These are phyloP conservation scores for Conidiobolus coronatus DNA, from an alignment of 371 early-diverging fungal genomes.

Conservation along the genomic window DNA sequence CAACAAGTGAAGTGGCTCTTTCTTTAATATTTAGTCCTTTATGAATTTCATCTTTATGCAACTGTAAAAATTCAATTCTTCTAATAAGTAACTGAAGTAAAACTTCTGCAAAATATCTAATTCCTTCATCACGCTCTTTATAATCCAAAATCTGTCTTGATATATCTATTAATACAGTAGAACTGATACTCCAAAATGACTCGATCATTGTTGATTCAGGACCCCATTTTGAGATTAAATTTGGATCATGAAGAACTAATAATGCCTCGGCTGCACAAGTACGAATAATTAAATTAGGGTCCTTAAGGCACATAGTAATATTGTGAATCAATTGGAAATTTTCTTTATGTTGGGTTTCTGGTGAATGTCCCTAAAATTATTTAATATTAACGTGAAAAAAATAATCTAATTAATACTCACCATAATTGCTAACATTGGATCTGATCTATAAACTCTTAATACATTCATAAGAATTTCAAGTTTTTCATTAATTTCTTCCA, in stretches of 20 bases:
- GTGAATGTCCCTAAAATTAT: neutral
- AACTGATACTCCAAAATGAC: conserved; percentile 42
- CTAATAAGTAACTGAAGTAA: conserved; percentile 27
- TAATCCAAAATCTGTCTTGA: conserved; percentile 21
- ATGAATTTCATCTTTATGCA: conserved; percentile 15
- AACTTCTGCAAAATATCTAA: conserved; percentile 24
- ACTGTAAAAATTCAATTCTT: conserved; percentile 35
- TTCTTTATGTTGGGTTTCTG: conserved; percentile 25
- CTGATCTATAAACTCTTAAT: conserved; percentile 43
- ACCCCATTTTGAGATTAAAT: conserved; percentile 36
- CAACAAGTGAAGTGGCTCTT: conserved; percentile 38
- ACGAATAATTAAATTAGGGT: conserved; percentile 30
- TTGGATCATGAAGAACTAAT: conserved; percentile 27
- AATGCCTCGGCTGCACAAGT: conserved; percentile 45
- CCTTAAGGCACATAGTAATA: conserved; percentile 40
- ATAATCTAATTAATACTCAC: conserved; percentile 14
- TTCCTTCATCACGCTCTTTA: conserved; percentile 26
- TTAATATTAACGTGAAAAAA: neutral
- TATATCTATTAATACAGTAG: conserved; percentile 24
- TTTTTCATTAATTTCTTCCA: conserved; percentile 28
- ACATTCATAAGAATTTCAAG: conserved; percentile 48
- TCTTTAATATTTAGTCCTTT: conserved; percentile 32
- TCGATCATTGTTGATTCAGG: conserved; percentile 24
- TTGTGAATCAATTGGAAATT: conserved; percentile 33
- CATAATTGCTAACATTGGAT: conserved; percentile 42